Evolutionary conservation across 805 yeast species (phyloP).

Genomic region (Monosporozyma servazzii): DNA sequence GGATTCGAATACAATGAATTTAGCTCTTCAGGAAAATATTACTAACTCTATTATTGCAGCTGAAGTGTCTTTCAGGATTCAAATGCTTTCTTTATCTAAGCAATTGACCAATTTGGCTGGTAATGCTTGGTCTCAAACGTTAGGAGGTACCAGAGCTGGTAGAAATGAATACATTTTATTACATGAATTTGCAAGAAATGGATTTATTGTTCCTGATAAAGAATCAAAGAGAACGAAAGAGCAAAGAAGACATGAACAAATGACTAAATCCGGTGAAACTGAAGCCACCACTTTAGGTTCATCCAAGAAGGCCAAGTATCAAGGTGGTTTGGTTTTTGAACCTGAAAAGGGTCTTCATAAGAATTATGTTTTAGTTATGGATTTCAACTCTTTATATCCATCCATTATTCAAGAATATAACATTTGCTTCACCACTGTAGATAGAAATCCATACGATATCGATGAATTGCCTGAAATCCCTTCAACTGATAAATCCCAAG

Average conservation of each 20-base stretch:
- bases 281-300: conserved; percentile 36
- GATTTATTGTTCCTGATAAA: conserved; percentile 83
- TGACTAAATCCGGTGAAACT: conserved; percentile 28
- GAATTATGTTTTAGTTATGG: conserved; percentile 87
- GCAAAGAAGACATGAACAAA: conserved; percentile 27
- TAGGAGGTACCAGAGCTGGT: conserved; percentile 92
- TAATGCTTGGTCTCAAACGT: conserved; percentile 92
- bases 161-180: conserved; percentile 87
- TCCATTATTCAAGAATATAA: conserved; percentile 95
- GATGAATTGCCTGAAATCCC: conserved; percentile 69
- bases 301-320: conserved; percentile 62
- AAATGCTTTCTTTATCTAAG: conserved; percentile 79
- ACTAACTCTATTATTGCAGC: conserved; percentile 61
- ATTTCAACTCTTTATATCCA: conserved; percentile 94
- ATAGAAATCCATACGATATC: conserved; percentile 45
- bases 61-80: conserved; percentile 71
- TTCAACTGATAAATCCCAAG: conserved; percentile 45
- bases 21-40: conserved; percentile 63
- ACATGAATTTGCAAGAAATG: conserved; percentile 79
- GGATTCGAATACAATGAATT: conserved; percentile 56
- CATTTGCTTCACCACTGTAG: conserved; percentile 93
- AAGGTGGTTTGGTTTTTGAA: conserved; percentile 93
- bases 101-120: conserved; percentile 92
- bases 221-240: conserved; percentile 36
- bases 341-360: conserved; percentile 93